These are phyloP conservation scores for Acrocalymma vagum DNA, from an alignment of 2,329 filamentous ascomycete genomes.

Conservation along the genomic window DNA sequence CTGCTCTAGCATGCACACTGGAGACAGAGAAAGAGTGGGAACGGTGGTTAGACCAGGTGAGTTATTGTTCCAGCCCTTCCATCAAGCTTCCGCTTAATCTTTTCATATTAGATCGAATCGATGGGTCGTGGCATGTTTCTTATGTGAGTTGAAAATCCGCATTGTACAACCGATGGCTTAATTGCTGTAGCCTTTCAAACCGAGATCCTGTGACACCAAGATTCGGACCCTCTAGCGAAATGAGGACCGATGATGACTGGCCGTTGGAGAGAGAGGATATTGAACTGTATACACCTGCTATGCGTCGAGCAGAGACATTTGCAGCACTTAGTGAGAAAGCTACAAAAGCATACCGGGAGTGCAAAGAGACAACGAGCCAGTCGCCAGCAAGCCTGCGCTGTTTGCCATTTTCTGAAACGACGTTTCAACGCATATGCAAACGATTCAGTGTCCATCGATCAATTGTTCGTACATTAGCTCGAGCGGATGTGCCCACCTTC, in stretches of 20 bases:
- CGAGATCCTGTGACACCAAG: constrained; percentile 3
- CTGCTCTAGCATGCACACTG: constrained; percentile 11
- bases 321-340: constrained; percentile 13
- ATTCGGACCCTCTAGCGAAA: not conserved
- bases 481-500: constrained; percentile 22
- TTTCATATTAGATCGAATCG: not conserved
- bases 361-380: not conserved
- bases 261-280: constrained; percentile 1
- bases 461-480: constrained; percentile 17
- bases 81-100: not conserved
- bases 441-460: constrained; percentile 21
- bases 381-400: constrained; percentile 3
- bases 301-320: constrained; percentile 12
- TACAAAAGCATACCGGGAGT: not conserved
- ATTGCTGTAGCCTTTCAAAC: constrained; percentile 11
- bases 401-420: constrained; percentile 17
- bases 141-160: constrained; percentile 9
- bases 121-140: constrained; percentile 15
- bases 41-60: constrained; percentile 11
- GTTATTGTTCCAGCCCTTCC: not conserved
- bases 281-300: not conserved
- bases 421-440: constrained; percentile 14
- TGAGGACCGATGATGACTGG: constrained; percentile 8
- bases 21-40: constrained; percentile 15
- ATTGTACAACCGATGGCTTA: not conserved